These are phyloP conservation scores for Cornus kousa DNA, from an alignment of 148 eudicot genomes.

Conservation along the genomic window DNA sequence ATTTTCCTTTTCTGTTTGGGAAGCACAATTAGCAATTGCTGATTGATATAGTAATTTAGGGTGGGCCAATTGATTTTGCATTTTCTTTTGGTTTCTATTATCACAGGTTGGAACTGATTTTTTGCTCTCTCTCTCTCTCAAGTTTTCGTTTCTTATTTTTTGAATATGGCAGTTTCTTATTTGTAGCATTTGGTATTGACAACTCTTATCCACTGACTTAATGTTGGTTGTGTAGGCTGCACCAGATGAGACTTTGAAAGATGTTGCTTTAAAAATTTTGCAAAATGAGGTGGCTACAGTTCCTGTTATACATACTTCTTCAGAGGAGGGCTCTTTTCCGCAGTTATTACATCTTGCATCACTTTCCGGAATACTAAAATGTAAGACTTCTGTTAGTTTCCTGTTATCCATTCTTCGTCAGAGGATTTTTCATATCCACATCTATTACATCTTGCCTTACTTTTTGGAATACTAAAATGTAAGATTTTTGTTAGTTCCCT, in stretches of 20 bases:
- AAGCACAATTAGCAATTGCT: background rate
- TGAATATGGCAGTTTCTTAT: background rate
- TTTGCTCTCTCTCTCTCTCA: background rate
- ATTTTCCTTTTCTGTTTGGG: background rate
- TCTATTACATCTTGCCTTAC: constrained; percentile 64
- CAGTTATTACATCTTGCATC: constrained; percentile 70
- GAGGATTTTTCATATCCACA: constrained; percentile 51
- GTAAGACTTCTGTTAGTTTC: constrained; percentile 27
- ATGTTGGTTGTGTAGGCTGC: constrained; percentile 42
- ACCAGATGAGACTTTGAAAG: constrained; percentile 62
- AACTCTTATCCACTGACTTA: background rate
- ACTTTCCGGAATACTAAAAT: constrained; percentile 57
- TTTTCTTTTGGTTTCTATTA: background rate
- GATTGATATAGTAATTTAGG: background rate
- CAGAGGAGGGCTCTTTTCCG: constrained; percentile 45
- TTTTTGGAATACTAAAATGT: constrained; percentile 61
- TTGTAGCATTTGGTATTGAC: background rate
- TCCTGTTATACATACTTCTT: constrained; percentile 50
- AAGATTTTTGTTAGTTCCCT: constrained; percentile 12
- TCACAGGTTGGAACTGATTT: background rate
- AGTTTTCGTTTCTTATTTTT: background rate
- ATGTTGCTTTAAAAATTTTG: constrained; percentile 52
- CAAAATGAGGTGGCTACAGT: constrained; percentile 54
- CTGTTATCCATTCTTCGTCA: constrained; percentile 33
- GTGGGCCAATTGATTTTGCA: background rate